Conservation (phyloP, 305 asterid genomes). For the Striga hermonthica region DNA sequence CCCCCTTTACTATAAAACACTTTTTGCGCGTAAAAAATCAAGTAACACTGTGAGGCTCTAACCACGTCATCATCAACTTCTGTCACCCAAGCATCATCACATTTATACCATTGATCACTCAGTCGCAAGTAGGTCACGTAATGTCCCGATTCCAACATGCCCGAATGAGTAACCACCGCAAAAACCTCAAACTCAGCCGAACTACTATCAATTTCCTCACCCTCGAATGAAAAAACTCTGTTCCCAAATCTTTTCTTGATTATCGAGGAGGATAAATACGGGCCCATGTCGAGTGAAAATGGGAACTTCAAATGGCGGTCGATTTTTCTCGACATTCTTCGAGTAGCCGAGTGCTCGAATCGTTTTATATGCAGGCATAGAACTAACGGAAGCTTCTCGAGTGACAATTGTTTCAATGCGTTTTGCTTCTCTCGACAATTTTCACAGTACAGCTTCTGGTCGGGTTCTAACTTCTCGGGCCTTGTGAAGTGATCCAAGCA, state of each 20-base stretch:
- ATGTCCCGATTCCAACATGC: conserved; percentile 75
- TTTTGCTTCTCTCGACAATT: conserved; percentile 60
- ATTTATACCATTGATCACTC: conserved; percentile 67
- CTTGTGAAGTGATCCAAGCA: conserved; percentile 73
- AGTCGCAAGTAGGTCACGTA: conserved; percentile 61
- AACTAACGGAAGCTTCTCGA: conserved; percentile 62
- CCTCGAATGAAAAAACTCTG: conserved; percentile 51
- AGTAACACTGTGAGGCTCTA: conserved; percentile 63
- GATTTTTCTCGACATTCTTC: conserved; percentile 61
- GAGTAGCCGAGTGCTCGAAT: conserved; percentile 57
- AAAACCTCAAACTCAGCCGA: conserved; percentile 67
- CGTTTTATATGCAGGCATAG: conserved; percentile 68
- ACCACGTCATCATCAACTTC: conserved; percentile 71
- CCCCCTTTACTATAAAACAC: conserved; percentile 45
- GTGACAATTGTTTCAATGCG: conserved; percentile 64
- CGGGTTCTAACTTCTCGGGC: conserved; percentile 66
- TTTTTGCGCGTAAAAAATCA: conserved; percentile 61
- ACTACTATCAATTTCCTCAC: conserved; percentile 45
- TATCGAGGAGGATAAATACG: conserved; percentile 62
- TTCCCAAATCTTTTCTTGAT: conserved; percentile 60
- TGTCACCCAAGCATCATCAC: conserved; percentile 81
- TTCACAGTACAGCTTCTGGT: conserved; percentile 62
- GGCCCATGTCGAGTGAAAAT: conserved; percentile 69
- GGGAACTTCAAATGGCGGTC: conserved; percentile 68
- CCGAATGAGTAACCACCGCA: conserved; percentile 77